Base-by-base conservation (phyloP, 2,329 filamentous ascomycete genomes). In the Furcasterigmium furcatum region DNA sequence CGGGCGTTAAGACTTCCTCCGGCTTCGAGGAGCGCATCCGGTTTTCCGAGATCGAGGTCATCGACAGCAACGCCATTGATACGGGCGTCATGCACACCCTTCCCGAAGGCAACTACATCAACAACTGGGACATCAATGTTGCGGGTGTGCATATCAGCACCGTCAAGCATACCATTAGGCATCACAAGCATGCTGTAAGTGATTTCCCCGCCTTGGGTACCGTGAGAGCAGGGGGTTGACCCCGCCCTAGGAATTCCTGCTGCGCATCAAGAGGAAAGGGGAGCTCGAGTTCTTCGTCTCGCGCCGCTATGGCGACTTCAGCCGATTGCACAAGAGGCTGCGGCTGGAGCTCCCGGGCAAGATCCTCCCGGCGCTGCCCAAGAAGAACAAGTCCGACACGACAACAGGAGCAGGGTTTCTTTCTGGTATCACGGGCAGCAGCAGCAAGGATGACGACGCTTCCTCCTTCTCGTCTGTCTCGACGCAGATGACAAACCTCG, bases 101-200 rank as follows among this genome's bases (percentile, higher is more conserved):
- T 51, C 94, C 94, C 0, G 89, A 96, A 63, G 94, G 94, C 5
- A 87, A 96, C 64, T 87, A 85, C 51, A 88, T 96, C 58, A 92
- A 99, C 62, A 90, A 91, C 24, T 97, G 94, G 94, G 94, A 97
- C 63, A 84, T 96, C 54, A 99, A 99, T 62, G 86, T 99, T 41
- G 89, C 92, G 10, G 91, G 86, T 34, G 94, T 97, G 41, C 81
- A 91, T 51, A 84, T 89, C 21, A 87, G 82, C 3, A 85, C 83
- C 8, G 76, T 91, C 43, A 95, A 92, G 74, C 83, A 91, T 59
- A 95, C 90, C 48, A 83, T 97, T 22, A 78, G 92, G 47, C 84
- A 94, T 58, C 94, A 96, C 64, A 88, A 91, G 57, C 92, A 97
- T 73, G 90, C 94, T 44, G 88, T 90, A 70, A 67, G 84, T 71